These are phyloP conservation scores for Thelephora terrestris DNA, from an alignment of 1,284 basidiomycete genomes.

Conservation along the genomic window DNA sequence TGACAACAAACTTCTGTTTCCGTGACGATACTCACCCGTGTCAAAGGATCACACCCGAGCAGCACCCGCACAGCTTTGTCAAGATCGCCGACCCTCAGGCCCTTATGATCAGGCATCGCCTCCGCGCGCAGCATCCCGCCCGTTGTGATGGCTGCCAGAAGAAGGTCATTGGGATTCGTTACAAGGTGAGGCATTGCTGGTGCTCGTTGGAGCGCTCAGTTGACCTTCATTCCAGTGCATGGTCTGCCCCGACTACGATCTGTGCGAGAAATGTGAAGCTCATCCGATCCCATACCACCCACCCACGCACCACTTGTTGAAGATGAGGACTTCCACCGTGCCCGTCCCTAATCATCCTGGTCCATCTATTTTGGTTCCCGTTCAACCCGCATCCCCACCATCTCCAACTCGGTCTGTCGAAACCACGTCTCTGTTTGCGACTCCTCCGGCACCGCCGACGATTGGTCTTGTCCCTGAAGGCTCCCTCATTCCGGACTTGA, in stretches of 20 bases:
- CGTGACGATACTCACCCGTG: constrained; percentile 1
- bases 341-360: constrained; percentile 34
- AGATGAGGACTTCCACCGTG: constrained; percentile 50
- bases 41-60: constrained; percentile 49
- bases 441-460: background rate
- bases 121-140: constrained; percentile 14
- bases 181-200: constrained; percentile 40
- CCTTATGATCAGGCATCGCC: constrained; percentile 36
- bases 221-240: constrained; percentile 48
- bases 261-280: constrained; percentile 77
- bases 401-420: background rate
- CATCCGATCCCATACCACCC: constrained; percentile 73
- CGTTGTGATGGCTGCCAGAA: constrained; percentile 36
- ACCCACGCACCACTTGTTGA: constrained; percentile 65
- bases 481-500: background rate
- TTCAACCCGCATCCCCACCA: background rate
- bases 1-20: constrained; percentile 4
- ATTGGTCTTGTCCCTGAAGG: background rate
- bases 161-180: constrained; percentile 53
- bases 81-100: constrained; percentile 49
- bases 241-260: constrained; percentile 75
- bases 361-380: background rate
- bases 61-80: constrained; percentile 80
- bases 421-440: background rate
- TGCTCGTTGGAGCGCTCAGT: constrained; percentile 7